Base-by-base conservation (phyloP, 352 stramenopile species). In the Pythium dissimile region DNA sequence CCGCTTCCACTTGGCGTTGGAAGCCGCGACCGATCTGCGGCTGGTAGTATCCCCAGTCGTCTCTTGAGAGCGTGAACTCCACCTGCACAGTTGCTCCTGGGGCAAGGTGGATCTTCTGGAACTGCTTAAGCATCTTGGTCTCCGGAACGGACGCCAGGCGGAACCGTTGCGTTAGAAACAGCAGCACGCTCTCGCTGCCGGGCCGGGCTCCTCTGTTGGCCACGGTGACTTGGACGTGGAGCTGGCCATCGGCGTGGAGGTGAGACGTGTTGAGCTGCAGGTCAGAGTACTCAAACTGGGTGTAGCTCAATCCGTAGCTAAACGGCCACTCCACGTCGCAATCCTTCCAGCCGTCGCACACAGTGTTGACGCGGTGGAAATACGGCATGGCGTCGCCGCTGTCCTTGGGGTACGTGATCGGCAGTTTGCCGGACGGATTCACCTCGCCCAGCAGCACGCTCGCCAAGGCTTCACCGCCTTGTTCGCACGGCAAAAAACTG, bases 121-220 rank as follows among this genome's bases (percentile, higher is more conserved):
- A 92, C 12, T 72, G 66, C 66, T 88, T 89, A 24, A 95, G 78
- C 59, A 91, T 54, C 54, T 92, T 93, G 46, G 70, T 70, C 55
- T 91, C 81, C 0, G 85, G 85, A 5, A 85, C 72, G 23, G 77
- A 68, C 11, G 64, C 68, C 15, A 70, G 49, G 10, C 84, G 69
- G 55, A 69, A 81, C 18, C 73, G 66, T 46, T 94, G 72, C 2
- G 75, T 57, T 18, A 89, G 54, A 44, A 92, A 92, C 1, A 95
- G 65, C 53, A 96, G 50, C 9, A 96, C 73, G 16, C 74, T 71
- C 23, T 95, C 82, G 20, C 83, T 77, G 16, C 80, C 82, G 0
- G 64, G 54, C 5, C 47, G 42, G 5, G 46, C 27, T 9, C 85
- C 85, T 5, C 51, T 60, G 64, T 96, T 96, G 32, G 66, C 71